These are phyloP conservation scores for Penicillium daleae DNA, from an alignment of 495 filamentous ascomycete species.

Conservation along the genomic window DNA sequence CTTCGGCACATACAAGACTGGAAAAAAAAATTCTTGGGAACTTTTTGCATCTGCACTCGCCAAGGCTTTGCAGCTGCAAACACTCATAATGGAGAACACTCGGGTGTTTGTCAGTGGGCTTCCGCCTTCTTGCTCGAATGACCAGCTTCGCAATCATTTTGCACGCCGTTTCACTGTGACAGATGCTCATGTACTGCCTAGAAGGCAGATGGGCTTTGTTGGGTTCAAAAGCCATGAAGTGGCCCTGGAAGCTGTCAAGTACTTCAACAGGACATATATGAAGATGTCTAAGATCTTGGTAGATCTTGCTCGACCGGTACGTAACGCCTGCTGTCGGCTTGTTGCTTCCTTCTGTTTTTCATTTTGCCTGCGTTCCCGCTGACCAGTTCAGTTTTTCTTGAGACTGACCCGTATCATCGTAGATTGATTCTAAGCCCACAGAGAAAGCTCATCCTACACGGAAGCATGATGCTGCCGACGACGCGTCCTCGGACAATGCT, in stretches of 20 bases:
- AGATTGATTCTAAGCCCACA: slow-evolving; percentile 46
- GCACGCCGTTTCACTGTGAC: slow-evolving; percentile 75
- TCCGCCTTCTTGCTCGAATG: slow-evolving; percentile 70
- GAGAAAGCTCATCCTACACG: slow-evolving; percentile 40
- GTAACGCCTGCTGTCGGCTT: slow-evolving; percentile 30
- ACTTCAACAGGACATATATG: slow-evolving; percentile 93
- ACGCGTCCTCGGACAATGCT: slow-evolving; percentile 29
- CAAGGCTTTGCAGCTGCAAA: slow-evolving; percentile 24
- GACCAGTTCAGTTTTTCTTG: slow-evolving; percentile 52
- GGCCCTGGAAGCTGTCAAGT: slow-evolving; percentile 80
- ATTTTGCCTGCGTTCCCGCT: slow-evolving; percentile 43
- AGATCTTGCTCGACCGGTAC: slow-evolving; percentile 86
- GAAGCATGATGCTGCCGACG: slow-evolving; percentile 33
- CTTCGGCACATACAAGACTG: slow-evolving; percentile 37
- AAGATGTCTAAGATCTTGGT: slow-evolving; percentile 95
- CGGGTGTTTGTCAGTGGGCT: slow-evolving; percentile 90
- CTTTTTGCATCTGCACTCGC: slow-evolving; percentile 28
- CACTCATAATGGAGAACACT: slow-evolving; percentile 53
- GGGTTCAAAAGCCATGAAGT: slow-evolving; percentile 85
- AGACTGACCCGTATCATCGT: slow-evolving; percentile 47
- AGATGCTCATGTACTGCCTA: slow-evolving; percentile 85
- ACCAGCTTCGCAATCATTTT: slow-evolving; percentile 90
- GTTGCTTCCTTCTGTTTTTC: slow-evolving; percentile 16
- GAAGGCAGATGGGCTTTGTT: slow-evolving; percentile 92
- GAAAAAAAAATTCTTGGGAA: slow-evolving; percentile 36